Base-by-base conservation (phyloP, 176 grass and related monocot species). In the Miscanthus lutarioriparius region DNA sequence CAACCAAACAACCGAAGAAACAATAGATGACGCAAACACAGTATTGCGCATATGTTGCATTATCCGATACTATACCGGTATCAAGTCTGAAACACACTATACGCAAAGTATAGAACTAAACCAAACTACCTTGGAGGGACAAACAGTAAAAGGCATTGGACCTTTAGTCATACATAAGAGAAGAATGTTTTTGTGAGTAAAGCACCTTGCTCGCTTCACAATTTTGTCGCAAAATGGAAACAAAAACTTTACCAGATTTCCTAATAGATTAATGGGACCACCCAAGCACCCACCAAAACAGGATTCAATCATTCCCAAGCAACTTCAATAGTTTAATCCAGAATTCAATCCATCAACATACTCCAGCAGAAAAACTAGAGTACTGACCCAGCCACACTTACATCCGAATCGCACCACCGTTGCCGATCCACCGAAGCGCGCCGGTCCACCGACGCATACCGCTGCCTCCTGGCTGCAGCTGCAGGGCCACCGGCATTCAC, bases 371-470 rank as follows among this genome's bases (percentile, higher is more conserved):
- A 10, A 62, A 39, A 11, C 0, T 2, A 73, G 59, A 28, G 4
- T 0, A 3, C n/a, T 0, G 16, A 22, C 38, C 8, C 6, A 5
- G 7, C n/a, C 23, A 43, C 36, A 88, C 45, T 76, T 82, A 95
- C 93, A 91, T 95, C 90, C 19, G 93, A 92, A 64, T 95, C 88
- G 16, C 85, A 74, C 82, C 83, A 88, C 5, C 80, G 83, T 40
- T 88, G 79, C 2, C 85, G 71, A 78, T 84, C 80, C 70, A 80
- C 2, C 0, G 84, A 80, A 39, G 61, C 20, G 13, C 69, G 84
- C 3, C 84, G 80, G 81, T 90, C 93, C 8, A 92, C 87, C 0
- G 93, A 95, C 26, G 88, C 77, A 25, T 90, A 88, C 9, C 93
- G 75, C 41, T 91, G 93, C 76, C 70, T 84, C 48, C 87, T 62